Conservation (phyloP, 2,329 filamentous ascomycete species). For the Rugonectria rugulosa region DNA sequence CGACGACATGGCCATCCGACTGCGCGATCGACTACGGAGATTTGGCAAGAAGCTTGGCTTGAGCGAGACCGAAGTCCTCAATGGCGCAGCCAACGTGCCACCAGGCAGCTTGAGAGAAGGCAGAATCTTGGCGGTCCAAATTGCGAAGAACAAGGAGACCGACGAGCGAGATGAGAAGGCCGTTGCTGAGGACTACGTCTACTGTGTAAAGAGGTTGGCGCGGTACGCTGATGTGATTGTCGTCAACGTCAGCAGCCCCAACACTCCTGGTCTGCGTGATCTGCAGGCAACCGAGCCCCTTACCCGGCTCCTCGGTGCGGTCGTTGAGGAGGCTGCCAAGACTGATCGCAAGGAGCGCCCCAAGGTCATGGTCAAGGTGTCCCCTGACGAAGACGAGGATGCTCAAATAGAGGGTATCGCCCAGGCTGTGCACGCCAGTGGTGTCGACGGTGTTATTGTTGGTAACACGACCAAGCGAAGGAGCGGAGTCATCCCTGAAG, state of each 20-base stretch:
- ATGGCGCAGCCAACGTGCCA: conserved; percentile 79
- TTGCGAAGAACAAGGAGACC: conserved; percentile 96
- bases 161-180: conserved; percentile 84
- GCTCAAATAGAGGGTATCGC: conserved; percentile 88
- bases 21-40: conserved; percentile 78
- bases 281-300: conserved; percentile 86
- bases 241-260: conserved; percentile 96
- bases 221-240: conserved; percentile 95
- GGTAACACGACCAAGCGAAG: conserved; percentile 95
- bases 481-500: conserved; percentile 72
- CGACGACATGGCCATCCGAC: conserved; percentile 80
- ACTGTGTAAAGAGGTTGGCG: conserved; percentile 82
- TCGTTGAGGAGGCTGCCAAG: conserved; percentile 78
- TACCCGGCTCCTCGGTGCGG: conserved; percentile 79
- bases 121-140: conserved; percentile 84
- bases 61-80: conserved; percentile 75
- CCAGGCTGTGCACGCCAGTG: conserved; percentile 80
- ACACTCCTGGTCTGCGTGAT: conserved; percentile 89
- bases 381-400: conserved; percentile 89
- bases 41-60: conserved; percentile 78
- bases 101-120: conserved; percentile 82
- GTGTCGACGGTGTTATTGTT: conserved; percentile 94
- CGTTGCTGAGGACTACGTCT: conserved; percentile 83
- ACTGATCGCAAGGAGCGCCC: conserved; percentile 72
- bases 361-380: conserved; percentile 95